Evolutionary conservation across 225 moss, liverwort and hornwort genomes (phyloP), one percentile per base, ranked within the genome.

Genomic region (Anthoceros angustus): DNA sequence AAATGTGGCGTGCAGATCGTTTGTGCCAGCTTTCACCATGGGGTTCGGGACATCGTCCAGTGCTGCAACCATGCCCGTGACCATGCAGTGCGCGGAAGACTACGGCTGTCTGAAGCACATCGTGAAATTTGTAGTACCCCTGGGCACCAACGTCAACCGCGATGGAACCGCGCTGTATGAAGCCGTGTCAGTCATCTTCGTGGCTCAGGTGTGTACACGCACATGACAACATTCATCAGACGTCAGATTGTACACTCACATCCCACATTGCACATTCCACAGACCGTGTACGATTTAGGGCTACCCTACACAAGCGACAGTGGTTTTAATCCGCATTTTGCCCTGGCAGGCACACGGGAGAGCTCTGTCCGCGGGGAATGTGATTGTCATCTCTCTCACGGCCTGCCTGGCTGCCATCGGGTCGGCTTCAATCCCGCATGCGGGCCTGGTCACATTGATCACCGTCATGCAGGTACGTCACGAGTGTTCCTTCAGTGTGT

Each of bases 1-100:
- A 14, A 5, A 39, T 25, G 63, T 12, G 16, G 50, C n/a, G 6
- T 45, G 65, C 75, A 75, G 75, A 49, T 62, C 66, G 4, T 75
- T 65, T 65, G 3, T 75, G 23, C 75, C 75, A 40, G 75, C 75
- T 40, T 68, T 75, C 9, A 39, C 55, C 0, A 68, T 75, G 75
- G 75, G 66, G 14, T 32, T 75, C 10, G 75, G 75, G 16, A 75
- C 75, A 18, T 71, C 71, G 32, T 75, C 75, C 2, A 75, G 75
- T 39, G 71, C 75, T 42, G 75, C 75, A 39, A 75, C 71, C 12
- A 75, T 75, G 75, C 75, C 75, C 16, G 67, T 75, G 41, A 75
- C 66, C 25, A 75, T 71, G 71, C 25, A 75, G 39, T 71, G 67
- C n/a, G 75, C 66, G 18, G 39, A 70, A 16, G 67, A 61, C 6